Evolutionary conservation across 23 red algal genomes (phyloP).

Genomic region (Gracilaria vermiculophylla): DNA sequence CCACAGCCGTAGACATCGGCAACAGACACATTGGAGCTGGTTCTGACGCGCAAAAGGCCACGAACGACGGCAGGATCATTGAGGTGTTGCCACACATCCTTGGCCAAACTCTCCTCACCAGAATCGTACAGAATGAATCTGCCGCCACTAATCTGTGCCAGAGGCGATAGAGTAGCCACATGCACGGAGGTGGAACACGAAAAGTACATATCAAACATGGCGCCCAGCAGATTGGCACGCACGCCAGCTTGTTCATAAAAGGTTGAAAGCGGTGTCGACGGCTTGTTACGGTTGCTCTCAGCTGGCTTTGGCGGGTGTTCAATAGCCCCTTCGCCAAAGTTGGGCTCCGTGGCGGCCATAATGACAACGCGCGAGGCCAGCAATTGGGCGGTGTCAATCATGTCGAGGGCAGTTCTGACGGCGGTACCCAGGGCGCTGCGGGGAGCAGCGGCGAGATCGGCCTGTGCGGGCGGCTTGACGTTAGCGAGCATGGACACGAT

Average conservation of each 20-base stretch:
- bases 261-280: not conserved
- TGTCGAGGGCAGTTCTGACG: slow-evolving; percentile 33
- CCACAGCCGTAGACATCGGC: slow-evolving; percentile 43
- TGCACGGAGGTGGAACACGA: not conserved
- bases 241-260: slow-evolving; percentile 45
- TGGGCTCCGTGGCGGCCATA: slow-evolving; percentile 37
- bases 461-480: not conserved
- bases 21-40: not conserved
- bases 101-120: not conserved
- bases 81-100: slow-evolving; percentile 63
- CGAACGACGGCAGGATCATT: slow-evolving; percentile 59
- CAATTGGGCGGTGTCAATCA: slow-evolving; percentile 42
- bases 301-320: not conserved
- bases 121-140: slow-evolving; percentile 30
- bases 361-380: slow-evolving; percentile 39
- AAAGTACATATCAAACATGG: slow-evolving; percentile 60
- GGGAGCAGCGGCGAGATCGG: not conserved
- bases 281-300: not conserved
- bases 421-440: slow-evolving; percentile 32
- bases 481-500: slow-evolving; percentile 22
- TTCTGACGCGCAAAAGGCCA: slow-evolving; percentile 32
- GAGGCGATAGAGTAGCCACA: slow-evolving; percentile 24
- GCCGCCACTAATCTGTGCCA: slow-evolving; percentile 55
- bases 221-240: slow-evolving; percentile 35
- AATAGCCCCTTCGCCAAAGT: slow-evolving; percentile 35